Base-by-base conservation (phyloP, 1,284 basidiomycete species). In the Apiotrichum veenhuisii region DNA sequence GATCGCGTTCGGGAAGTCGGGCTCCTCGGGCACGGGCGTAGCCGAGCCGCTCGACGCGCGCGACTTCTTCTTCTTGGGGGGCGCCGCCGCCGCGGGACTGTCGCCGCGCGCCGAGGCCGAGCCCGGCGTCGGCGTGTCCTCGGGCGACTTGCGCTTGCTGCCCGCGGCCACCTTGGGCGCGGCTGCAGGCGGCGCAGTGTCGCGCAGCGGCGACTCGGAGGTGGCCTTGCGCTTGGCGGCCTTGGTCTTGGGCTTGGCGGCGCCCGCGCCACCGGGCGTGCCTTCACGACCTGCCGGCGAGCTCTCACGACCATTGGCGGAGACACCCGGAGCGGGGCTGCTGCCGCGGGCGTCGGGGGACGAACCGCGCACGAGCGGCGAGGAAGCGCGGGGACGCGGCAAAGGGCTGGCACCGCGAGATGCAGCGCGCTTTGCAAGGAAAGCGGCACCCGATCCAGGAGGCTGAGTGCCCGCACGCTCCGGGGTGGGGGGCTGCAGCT, bases 51-150 rank as follows among this genome's bases (percentile, higher is more conserved):
- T 20, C 25, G 22, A 41, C 47, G 34, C 48, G 33, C 42, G 37
- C 34, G 45, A 50, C 46, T 79, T 79, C 67, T 78, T 77, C 65
- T 79, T 79, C 69, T 81, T 72, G 25, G 60, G 54, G n/a, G 34
- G 62, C 47, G 48, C 62, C 41, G 42, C 36, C 37, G 36, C 37
- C 3, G 40, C 27, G 2, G 47, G 42, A 1, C 37, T 45, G 44
- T 47, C 55, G 18, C 40, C 36, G 33, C 22, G 30, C 14, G 45
- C 22, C 10, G 41, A 40, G n/a, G 42, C 42, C 33, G 23, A 5
- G 12, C 15, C n/a, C 41, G 47, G 34, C n/a, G 33, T 7, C 44
- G 51, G 36, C 14, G 44, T 34, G 17, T 61, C 57, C 7, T 58
- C 57, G n/a, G 58, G 34, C 2, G 63, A 54, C 42, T 62, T 65